Conservation (phyloP, 345 rosid genomes). For the Eucalyptus camaldulensis region DNA sequence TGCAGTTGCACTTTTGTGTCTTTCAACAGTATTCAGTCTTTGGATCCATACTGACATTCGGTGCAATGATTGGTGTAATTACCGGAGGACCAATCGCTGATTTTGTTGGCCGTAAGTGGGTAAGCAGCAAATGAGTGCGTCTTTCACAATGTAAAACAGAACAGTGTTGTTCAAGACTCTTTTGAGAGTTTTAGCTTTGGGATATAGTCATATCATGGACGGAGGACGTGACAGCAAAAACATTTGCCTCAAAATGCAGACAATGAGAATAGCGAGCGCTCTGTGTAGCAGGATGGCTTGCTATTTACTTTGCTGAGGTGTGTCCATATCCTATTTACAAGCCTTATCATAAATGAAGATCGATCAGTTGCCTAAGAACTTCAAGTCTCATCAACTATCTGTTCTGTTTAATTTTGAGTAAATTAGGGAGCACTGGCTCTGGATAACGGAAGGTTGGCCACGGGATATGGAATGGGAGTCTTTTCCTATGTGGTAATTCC, state of each 20-base stretch:
- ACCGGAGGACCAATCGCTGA: constrained; percentile 82
- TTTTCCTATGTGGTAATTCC: constrained; percentile 70
- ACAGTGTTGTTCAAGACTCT: not conserved
- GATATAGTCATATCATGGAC: not conserved
- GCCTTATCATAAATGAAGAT: not conserved
- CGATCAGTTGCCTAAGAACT: not conserved
- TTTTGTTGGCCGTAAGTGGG: constrained; percentile 76
- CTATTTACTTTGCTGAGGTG: constrained; percentile 85
- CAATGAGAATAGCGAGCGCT: constrained; percentile 58
- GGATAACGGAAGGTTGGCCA: constrained; percentile 72
- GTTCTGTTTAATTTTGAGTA: not conserved
- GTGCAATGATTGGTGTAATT: constrained; percentile 95
- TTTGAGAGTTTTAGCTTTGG: not conserved
- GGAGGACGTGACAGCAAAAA: not conserved
- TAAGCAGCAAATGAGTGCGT: constrained; percentile 1
- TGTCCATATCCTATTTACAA: not conserved
- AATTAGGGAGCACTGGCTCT: constrained; percentile 44
- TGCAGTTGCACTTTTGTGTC: not conserved
- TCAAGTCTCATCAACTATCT: not conserved
- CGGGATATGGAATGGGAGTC: constrained; percentile 90
- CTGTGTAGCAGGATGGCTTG: constrained; percentile 77
- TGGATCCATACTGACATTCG: constrained; percentile 79
- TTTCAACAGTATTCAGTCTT: constrained; percentile 64
- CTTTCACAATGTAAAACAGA: not conserved
- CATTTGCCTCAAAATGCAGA: constrained; percentile 16